These are phyloP conservation scores for Selaginella tamariscina DNA, from an alignment of 75 land plant species.

Conservation along the genomic window DNA sequence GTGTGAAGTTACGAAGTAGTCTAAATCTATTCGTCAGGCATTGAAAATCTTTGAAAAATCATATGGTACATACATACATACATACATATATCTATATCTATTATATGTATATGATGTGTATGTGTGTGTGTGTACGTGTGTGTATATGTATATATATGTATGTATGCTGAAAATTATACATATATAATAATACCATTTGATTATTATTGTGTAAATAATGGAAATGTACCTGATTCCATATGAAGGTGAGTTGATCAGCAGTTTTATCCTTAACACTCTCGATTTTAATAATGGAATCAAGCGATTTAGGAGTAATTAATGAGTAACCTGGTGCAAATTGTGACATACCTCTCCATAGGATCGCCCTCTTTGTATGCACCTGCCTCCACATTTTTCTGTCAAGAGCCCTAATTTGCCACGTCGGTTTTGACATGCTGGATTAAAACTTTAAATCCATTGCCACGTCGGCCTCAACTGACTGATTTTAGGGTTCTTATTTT, in stretches of 20 bases:
- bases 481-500: no score
- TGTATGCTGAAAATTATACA: neutral
- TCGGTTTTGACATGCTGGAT: no score
- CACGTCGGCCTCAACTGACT: no score
- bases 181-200: neutral
- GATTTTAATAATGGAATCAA: conserved; percentile 63
- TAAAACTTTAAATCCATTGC: no score
- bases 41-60: neutral
- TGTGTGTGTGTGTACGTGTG: no score
- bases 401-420: no score
- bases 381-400: no score
- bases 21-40: neutral
- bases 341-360: neutral
- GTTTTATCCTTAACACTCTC: conserved; percentile 40
- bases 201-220: neutral
- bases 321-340: conserved; percentile 39
- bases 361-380: no score
- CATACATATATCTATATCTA: no score
- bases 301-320: conserved; percentile 51
- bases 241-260: conserved; percentile 43
- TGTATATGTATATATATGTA: neutral
- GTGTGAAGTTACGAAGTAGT: neutral
- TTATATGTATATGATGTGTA: no score
- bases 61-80: no score
- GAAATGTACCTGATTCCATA: conserved; percentile 90